phyloP scores from a whole-genome alignment of 306 rosid genomes.

The Myrica gale region DNA sequence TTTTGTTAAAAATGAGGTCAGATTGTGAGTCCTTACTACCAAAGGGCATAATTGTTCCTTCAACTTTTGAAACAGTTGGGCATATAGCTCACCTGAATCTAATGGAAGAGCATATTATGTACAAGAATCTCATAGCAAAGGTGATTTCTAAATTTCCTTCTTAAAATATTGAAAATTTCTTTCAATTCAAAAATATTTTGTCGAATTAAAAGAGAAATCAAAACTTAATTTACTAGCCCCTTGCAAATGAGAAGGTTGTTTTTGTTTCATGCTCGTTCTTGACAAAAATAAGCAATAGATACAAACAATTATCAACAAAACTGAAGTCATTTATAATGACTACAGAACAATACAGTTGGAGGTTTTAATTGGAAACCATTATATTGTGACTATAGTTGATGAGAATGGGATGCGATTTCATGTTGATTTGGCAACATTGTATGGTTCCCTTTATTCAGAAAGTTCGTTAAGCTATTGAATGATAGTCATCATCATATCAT shows the following conservation, averaged over 20 bases:
- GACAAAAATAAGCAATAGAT: conserved; percentile 88
- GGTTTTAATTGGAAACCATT: conserved; percentile 90
- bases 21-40: conserved; percentile 62
- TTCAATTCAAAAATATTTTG: too few relatives aligned
- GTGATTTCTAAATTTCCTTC: conserved; percentile 30
- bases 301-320: conserved; percentile 84
- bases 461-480: conserved; percentile 6
- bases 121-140: conserved; percentile 85
- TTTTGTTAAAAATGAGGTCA: too few relatives aligned
- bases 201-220: not conserved
- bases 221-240: not conserved
- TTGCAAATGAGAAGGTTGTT: conserved; percentile 15
- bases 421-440: conserved; percentile 91
- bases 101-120: conserved; percentile 76
- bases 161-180: not conserved
- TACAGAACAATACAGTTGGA: conserved; percentile 97
- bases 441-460: conserved; percentile 41
- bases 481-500: not conserved
- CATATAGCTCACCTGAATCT: conserved; percentile 87
- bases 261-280: conserved; percentile 65
- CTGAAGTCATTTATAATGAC: conserved; percentile 72
- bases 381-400: conserved; percentile 78
- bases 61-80: too few relatives aligned
- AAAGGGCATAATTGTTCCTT: conserved; percentile 63
- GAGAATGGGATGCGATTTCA: conserved; percentile 90